Evolutionary conservation across 257 asterid species (phyloP).

Genomic region (Jacaranda mimosifolia): DNA sequence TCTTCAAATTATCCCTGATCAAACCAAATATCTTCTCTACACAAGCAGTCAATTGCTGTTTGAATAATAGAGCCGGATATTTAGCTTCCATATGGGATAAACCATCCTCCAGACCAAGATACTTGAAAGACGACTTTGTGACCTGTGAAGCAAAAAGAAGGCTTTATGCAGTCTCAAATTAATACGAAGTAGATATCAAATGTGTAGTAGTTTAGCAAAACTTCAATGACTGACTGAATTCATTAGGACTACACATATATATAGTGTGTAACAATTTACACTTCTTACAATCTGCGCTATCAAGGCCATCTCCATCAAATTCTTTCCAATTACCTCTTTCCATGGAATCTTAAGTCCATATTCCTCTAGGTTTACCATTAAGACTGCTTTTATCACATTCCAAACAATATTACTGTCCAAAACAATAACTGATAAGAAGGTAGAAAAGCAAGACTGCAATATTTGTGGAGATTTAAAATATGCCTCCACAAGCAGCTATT

Average conservation of each 20-base stretch:
- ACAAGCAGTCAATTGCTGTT: conserved; percentile 94
- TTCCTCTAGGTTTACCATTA: too few relatives aligned
- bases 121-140: conserved; percentile 70
- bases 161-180: conserved; percentile 25
- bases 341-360: too few relatives aligned
- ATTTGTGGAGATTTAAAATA: neutral
- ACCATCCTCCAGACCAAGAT: conserved; percentile 79
- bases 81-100: conserved; percentile 91
- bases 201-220: neutral
- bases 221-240: too few relatives aligned
- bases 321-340: too few relatives aligned
- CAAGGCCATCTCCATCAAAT: too few relatives aligned
- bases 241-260: too few relatives aligned
- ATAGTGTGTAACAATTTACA: too few relatives aligned
- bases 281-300: too few relatives aligned
- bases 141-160: conserved; percentile 56
- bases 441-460: neutral
- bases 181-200: neutral
- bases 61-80: conserved; percentile 88
- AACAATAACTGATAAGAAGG: too few relatives aligned
- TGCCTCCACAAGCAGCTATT: neutral
- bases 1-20: conserved; percentile 97
- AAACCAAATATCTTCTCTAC: conserved; percentile 96
- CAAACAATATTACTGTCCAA: too few relatives aligned
- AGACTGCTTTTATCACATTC: too few relatives aligned